Evolutionary conservation across 768 basidiomycete species (phyloP).

Genomic region (Boletus patriciae): DNA sequence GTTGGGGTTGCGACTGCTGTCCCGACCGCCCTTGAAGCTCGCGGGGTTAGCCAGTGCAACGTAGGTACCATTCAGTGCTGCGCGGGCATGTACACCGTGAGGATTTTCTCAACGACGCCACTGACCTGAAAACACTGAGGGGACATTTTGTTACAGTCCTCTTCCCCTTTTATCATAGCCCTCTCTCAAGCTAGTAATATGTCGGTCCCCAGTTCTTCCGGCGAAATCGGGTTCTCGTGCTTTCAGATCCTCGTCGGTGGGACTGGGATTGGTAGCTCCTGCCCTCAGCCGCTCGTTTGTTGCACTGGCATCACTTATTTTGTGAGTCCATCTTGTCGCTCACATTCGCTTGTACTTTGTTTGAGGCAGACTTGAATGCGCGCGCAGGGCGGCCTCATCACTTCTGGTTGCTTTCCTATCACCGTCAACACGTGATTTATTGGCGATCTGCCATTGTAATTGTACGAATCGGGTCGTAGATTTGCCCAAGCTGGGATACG

Average conservation of each 20-base stretch:
- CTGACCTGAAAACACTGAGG: background rate
- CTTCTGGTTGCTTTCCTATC: background rate
- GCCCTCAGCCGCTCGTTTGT: background rate
- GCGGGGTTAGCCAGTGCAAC: conserved; percentile 32
- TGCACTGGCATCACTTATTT: background rate
- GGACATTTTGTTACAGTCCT: background rate
- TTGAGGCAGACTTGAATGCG: background rate
- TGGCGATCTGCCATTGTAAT: background rate
- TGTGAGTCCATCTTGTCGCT: background rate
- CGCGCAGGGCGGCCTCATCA: background rate
- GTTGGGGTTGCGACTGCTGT: too few relatives aligned
- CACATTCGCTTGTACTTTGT: background rate
- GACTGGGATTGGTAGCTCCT: background rate
- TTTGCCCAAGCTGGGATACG: too few relatives aligned
- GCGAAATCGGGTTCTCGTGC: background rate
- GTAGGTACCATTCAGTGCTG: conserved; percentile 34
- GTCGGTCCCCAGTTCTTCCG: background rate
- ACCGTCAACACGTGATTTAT: background rate
- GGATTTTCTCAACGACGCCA: background rate
- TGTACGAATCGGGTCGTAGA: too few relatives aligned
- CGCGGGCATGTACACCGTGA: background rate
- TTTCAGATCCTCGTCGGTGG: background rate
- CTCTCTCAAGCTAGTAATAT: background rate
- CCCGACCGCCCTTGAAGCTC: too few relatives aligned
- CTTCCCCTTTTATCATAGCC: background rate